Evolutionary conservation across 1,139 yeast genomes (phyloP).

Genomic region (Saccharomyces hybrid): DNA sequence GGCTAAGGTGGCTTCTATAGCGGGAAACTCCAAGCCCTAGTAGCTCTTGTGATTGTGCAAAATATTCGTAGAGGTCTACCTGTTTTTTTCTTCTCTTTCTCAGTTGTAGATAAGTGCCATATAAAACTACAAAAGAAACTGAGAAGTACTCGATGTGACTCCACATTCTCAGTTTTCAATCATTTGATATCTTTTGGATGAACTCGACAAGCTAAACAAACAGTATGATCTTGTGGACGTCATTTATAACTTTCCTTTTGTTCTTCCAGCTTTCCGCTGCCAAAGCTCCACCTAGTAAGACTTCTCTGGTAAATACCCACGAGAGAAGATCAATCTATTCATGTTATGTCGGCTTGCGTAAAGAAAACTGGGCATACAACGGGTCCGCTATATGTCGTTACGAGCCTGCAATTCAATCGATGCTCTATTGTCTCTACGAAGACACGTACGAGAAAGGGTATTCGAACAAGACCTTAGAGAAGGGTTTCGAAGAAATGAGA

Average conservation of each 20-base stretch:
- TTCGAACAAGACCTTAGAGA: slow-evolving; percentile 6
- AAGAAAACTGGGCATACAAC: background rate
- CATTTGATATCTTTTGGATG: background rate
- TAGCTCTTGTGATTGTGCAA: background rate
- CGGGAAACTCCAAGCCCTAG: too few species aligned
- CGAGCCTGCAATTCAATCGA: slow-evolving; percentile 20
- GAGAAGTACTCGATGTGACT: background rate
- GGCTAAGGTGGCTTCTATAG: too few species aligned
- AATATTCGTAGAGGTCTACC: background rate
- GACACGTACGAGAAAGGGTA: slow-evolving; percentile 8
- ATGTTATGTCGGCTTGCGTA: background rate
- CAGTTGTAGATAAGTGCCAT: background rate
- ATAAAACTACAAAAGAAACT: background rate
- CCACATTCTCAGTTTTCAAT: background rate
- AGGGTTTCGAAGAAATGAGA: slow-evolving; percentile 1
- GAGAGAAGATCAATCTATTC: background rate
- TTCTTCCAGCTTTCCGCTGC: background rate
- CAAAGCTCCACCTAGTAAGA: background rate
- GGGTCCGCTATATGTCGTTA: slow-evolving; percentile 10
- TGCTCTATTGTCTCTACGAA: slow-evolving; percentile 17
- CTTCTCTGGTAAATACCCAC: background rate
- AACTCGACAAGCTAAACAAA: background rate
- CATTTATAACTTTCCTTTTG: background rate
- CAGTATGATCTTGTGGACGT: background rate
- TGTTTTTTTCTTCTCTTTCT: background rate